Percentiles rank a stretch among this genome's conserved stretches.
These are phyloP conservation scores for Styphnolobium japonicum DNA, from an alignment of 306 rosid genomes.

Conservation along the genomic window DNA sequence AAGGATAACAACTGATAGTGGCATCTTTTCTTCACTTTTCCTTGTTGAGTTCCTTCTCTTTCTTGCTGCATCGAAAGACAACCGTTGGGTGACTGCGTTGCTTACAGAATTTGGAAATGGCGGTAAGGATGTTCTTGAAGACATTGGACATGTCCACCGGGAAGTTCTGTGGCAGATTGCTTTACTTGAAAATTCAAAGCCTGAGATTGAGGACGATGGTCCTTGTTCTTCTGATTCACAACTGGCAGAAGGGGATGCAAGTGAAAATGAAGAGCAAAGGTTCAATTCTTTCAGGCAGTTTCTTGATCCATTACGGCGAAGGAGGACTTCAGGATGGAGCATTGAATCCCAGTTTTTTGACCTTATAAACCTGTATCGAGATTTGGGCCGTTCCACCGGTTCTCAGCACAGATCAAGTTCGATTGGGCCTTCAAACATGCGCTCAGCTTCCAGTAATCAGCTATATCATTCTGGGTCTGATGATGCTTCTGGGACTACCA, in stretches of 20 bases:
- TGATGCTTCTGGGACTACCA: constrained; percentile 53
- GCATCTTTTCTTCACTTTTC: constrained; percentile 71
- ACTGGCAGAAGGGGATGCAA: constrained; percentile 58
- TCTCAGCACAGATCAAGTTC: constrained; percentile 62
- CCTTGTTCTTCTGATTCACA: constrained; percentile 63
- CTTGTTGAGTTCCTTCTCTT: constrained; percentile 94
- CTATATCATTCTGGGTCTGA: constrained; percentile 59
- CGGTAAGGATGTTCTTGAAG: constrained; percentile 90
- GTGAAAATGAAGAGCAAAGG: constrained; percentile 86
- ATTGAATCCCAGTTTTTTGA: constrained; percentile 95
- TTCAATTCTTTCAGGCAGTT: constrained; percentile 92
- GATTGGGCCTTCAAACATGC: constrained; percentile 52
- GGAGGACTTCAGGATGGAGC: constrained; percentile 91
- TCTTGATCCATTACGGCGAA: constrained; percentile 84
- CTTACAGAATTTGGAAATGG: constrained; percentile 89
- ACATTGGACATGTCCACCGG: constrained; percentile 82
- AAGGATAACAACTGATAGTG: constrained; percentile 59
- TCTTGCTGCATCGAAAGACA: constrained; percentile 96
- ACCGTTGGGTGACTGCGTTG: constrained; percentile 91
- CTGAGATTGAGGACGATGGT: constrained; percentile 61
- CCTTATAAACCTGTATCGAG: constrained; percentile 84
- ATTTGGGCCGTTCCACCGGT: constrained; percentile 80
- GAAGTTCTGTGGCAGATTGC: constrained; percentile 96
- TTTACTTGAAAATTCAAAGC: constrained; percentile 74
- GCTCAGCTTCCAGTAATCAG: constrained; percentile 55